Conservation (phyloP, 768 basidiomycete genomes). For the Rhodocollybia butyracea region DNA sequence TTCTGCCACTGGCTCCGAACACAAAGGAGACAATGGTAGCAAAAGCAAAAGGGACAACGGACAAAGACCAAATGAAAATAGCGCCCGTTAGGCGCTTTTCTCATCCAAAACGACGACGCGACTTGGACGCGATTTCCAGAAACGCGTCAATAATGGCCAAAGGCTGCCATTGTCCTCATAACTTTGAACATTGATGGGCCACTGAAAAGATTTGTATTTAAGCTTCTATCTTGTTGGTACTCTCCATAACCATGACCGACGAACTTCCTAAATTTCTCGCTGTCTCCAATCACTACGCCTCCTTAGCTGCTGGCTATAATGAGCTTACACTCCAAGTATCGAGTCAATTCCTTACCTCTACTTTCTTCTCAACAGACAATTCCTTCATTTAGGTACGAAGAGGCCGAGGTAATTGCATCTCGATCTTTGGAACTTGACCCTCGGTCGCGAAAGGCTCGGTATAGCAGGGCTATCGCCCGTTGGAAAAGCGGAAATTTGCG, state of each 20-base stretch:
- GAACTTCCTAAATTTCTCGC: background rate
- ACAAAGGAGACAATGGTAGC: too few relatives aligned
- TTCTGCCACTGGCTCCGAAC: too few relatives aligned
- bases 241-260: too few relatives aligned
- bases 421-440: background rate
- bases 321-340: background rate
- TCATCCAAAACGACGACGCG: too few relatives aligned
- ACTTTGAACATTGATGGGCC: background rate
- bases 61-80: too few relatives aligned
- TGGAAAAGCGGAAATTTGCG: background rate
- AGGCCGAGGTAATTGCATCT: background rate
- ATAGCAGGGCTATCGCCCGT: background rate
- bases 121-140: too few relatives aligned
- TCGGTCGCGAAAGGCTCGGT: background rate
- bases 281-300: background rate
- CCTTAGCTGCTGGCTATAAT: background rate
- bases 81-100: too few relatives aligned
- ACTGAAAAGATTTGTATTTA: background rate
- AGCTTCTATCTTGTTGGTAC: background rate
- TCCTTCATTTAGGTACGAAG: background rate
- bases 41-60: too few relatives aligned
- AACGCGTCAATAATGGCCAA: too few relatives aligned
- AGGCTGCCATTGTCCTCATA: too few relatives aligned
- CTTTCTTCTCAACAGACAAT: background rate
- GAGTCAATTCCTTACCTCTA: background rate